Evolutionary conservation across 108 stramenopile species (phyloP), one percentile per base, ranked within the genome.

Genomic region (Aurantiochytrium sp.): DNA sequence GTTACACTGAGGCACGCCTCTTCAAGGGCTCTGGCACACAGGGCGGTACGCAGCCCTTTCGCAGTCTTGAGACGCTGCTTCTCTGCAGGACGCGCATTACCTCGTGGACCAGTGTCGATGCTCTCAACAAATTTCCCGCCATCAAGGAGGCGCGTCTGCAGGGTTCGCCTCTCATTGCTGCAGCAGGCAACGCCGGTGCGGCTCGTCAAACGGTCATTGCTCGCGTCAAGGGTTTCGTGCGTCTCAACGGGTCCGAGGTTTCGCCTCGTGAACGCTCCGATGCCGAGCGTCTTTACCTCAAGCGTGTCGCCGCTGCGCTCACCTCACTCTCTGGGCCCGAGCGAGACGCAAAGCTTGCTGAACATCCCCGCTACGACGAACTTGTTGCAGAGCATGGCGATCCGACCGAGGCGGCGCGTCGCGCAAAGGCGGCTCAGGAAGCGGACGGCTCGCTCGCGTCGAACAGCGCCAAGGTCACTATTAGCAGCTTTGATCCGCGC

Each of bases 171-270:
- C 51, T 91, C 35, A 91, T 91, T 5, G 87, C 90, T 4, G 72
- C 89, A 4, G 51, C 91, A 12, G 89, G 91, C 23, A 89, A 91
- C 5, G 89, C 91, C 5, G 91, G 91, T 69, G 90, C n/a, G 4
- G 35, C 76, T 5, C 88, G 60, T 23, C 88, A 91, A 83, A 83
- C 44, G 3, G 45, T n/a, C n/a, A 83, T 83, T 53, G 90, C 90
- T 5, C 89, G 90, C 5, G 91, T 89, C 58, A 90, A 51, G 57
- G 91, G 90, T 35, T 89, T 91, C 42, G 90, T 90, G 35, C 90
- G 91, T 19, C 42, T 91, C 45, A 91, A 91, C 87, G 90, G 90
- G 19, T 90, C 90, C 87, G 90, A 88, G 60, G 87, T 88, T 28
- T 18, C 72, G 29, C 4, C 57, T 10, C 89, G 90, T 49, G 90